A percentile compares a stretch with the other conserved stretches of the same genome.
phyloP scores from a whole-genome alignment of 495 filamentous ascomycete species.

The Penicillium herquei region DNA sequence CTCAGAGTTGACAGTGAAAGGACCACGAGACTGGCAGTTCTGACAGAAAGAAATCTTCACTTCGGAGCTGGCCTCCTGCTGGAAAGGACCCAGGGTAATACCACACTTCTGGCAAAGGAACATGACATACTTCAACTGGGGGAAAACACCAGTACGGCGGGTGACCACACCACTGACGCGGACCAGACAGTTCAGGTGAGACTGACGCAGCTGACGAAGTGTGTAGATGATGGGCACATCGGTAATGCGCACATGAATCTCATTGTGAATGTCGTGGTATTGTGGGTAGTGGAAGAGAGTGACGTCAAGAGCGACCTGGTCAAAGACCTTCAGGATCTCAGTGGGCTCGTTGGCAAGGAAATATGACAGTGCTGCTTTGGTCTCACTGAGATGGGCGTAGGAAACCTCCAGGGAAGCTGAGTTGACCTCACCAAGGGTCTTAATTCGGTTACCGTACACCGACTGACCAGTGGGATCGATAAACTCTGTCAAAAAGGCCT shows the following conservation, averaged over 20 bases:
- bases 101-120: constrained; percentile 96
- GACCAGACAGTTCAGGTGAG: constrained; percentile 94
- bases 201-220: constrained; percentile 93
- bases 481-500: constrained; percentile 94
- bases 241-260: constrained; percentile 96
- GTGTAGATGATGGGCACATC: constrained; percentile 94
- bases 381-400: constrained; percentile 83
- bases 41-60: constrained; percentile 97
- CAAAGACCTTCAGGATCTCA: constrained; percentile 93
- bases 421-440: constrained; percentile 93
- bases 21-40: constrained; percentile 93
- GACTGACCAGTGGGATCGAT: constrained; percentile 83
- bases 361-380: constrained; percentile 95
- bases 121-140: constrained; percentile 96
- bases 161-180: constrained; percentile 95
- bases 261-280: constrained; percentile 95
- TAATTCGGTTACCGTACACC: constrained; percentile 90
- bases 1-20: constrained; percentile 94
- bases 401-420: constrained; percentile 95
- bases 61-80: constrained; percentile 93
- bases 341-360: constrained; percentile 95
- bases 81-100: constrained; percentile 89
- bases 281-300: constrained; percentile 94
- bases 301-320: constrained; percentile 94
- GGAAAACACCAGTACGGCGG: constrained; percentile 94